Conservation (phyloP, 108 stramenopile genomes). For the Conticribra guillardii region DNA sequence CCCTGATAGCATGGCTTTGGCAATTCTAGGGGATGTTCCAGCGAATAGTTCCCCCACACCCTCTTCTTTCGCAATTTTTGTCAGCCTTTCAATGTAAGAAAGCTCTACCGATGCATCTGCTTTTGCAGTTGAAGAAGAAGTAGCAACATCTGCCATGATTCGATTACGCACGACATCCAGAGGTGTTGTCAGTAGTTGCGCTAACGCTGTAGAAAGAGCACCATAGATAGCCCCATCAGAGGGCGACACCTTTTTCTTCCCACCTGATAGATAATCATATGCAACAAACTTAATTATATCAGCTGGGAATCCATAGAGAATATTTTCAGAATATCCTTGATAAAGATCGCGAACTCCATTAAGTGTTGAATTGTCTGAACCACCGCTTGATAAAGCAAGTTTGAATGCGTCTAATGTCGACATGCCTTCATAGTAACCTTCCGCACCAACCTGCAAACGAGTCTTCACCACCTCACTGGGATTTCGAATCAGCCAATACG, state of each 20-base stretch:
- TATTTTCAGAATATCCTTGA: slow-evolving; percentile 80
- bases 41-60: slow-evolving; percentile 74
- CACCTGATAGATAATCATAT: slow-evolving; percentile 65
- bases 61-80: slow-evolving; percentile 58
- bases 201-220: slow-evolving; percentile 69
- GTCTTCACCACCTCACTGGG: slow-evolving; percentile 86
- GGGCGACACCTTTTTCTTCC: slow-evolving; percentile 56
- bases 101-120: slow-evolving; percentile 6
- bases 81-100: slow-evolving; percentile 58
- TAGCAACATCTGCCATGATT: slow-evolving; percentile 58
- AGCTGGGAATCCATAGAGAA: slow-evolving; percentile 80
- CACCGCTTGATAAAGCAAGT: slow-evolving; percentile 29
- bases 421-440: slow-evolving; percentile 60
- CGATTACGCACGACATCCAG: slow-evolving; percentile 84
- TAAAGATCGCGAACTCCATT: slow-evolving; percentile 55
- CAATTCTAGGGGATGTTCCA: slow-evolving; percentile 70
- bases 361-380: slow-evolving; percentile 17
- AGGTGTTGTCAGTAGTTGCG: slow-evolving; percentile 79
- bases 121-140: slow-evolving; percentile 1
- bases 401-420: slow-evolving; percentile 56
- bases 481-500: slow-evolving; percentile 84
- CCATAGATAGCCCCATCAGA: slow-evolving; percentile 70
- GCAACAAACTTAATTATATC: slow-evolving; percentile 81
- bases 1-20: slow-evolving; percentile 81
- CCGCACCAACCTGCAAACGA: slow-evolving; percentile 67